Conservation (phyloP, 805 yeast genomes). For the Jamesozyma spencerorum region DNA sequence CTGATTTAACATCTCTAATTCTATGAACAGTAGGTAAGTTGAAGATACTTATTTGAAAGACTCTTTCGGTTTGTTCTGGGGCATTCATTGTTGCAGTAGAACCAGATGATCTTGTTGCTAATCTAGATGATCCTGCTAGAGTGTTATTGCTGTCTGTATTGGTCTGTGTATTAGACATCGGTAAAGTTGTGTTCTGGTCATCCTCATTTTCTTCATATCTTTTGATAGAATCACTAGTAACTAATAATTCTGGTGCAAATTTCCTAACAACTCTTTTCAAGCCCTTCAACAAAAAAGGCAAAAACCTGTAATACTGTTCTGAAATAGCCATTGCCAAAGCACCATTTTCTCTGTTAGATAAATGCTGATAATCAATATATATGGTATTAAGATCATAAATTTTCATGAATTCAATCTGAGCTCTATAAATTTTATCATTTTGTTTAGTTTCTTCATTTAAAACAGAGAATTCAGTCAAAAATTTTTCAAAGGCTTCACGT, state of each 20-base stretch:
- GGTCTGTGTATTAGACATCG: slow-evolving; percentile 6
- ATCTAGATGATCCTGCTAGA: slow-evolving; percentile 12
- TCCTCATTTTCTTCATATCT: slow-evolving; percentile 15
- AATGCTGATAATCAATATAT: slow-evolving; percentile 77
- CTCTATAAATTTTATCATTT: slow-evolving; percentile 54
- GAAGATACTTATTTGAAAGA: slow-evolving; percentile 85
- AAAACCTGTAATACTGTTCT: slow-evolving; percentile 86
- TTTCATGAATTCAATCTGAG: slow-evolving; percentile 75
- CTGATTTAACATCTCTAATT: slow-evolving; percentile 84
- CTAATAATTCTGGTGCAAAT: slow-evolving; percentile 64
- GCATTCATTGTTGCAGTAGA: slow-evolving; percentile 38
- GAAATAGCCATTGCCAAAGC: slow-evolving; percentile 81
- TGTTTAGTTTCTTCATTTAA: slow-evolving; percentile 24
- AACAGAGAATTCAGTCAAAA: slow-evolving; percentile 57
- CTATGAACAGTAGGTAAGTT: slow-evolving; percentile 74
- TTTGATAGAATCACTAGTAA: slow-evolving; percentile 32
- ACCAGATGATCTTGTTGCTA: slow-evolving; percentile 26
- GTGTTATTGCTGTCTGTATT: slow-evolving; percentile 10
- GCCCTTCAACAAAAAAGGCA: slow-evolving; percentile 74
- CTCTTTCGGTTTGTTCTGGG: slow-evolving; percentile 49
- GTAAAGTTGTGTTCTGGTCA: slow-evolving; percentile 8
- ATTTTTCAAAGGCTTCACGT: slow-evolving; percentile 79
- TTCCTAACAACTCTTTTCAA: slow-evolving; percentile 62
- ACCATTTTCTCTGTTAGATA: slow-evolving; percentile 68
- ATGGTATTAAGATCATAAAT: slow-evolving; percentile 66